Percentiles rank a stretch among this genome's conserved stretches.
These are phyloP conservation scores for Mycena belliarum DNA, from an alignment of 768 basidiomycete species.

Conservation along the genomic window DNA sequence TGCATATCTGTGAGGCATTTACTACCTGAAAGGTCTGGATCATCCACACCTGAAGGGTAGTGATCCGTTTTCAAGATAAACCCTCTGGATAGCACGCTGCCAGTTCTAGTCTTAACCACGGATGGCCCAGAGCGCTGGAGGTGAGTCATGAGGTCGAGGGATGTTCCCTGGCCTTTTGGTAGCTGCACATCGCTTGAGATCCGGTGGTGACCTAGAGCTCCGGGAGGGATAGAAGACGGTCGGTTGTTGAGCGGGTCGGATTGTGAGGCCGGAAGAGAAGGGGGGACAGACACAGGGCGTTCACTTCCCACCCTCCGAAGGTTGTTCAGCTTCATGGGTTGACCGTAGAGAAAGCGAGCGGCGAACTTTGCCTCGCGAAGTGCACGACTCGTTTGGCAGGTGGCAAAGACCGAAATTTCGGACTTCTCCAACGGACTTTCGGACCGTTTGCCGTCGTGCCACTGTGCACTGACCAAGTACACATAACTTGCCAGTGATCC, in stretches of 20 bases:
- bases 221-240: constrained; percentile 27
- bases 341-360: neutral
- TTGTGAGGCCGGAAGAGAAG: constrained; percentile 15
- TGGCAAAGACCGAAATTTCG: too few species aligned
- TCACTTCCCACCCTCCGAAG: constrained; percentile 16
- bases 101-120: constrained; percentile 79
- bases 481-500: too few species aligned
- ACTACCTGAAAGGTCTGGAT: neutral
- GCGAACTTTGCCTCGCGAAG: constrained; percentile 9
- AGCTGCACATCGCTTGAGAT: constrained; percentile 9
- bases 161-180: constrained; percentile 22
- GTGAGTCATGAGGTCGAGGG: constrained; percentile 62
- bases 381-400: neutral
- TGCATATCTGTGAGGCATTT: constrained; percentile 29
- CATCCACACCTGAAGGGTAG: constrained; percentile 67
- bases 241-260: constrained; percentile 23
- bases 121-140: constrained; percentile 69
- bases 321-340: constrained; percentile 21
- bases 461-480: too few species aligned
- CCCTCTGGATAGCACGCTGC: constrained; percentile 82
- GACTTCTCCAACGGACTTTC: too few species aligned
- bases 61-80: constrained; percentile 95
- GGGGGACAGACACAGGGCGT: constrained; percentile 21
- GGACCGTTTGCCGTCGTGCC: too few species aligned
- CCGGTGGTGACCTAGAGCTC: constrained; percentile 9